Base-by-base conservation (phyloP, 371 early-diverging fungal species). In the Smittium mucronatum region DNA sequence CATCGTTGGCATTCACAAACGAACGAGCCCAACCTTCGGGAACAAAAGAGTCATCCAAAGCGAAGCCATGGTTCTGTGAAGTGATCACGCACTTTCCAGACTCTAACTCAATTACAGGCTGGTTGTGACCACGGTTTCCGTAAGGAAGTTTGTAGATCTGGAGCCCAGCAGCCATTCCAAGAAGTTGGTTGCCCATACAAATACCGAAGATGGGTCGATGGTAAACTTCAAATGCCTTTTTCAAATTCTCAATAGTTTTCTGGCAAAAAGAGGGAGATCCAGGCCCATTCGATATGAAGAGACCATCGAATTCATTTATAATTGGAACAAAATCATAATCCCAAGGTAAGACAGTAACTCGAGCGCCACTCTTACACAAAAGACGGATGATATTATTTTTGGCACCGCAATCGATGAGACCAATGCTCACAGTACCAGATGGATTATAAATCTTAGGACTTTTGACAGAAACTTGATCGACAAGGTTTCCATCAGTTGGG, bases 111-210 rank as follows among this genome's bases (percentile, higher is more conserved):
- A 92, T 77, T 57, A 88, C 90, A 36, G 97, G 95, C 80, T 93
- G 93, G 81, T 96, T 96, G 80, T 96, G 97, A 58, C 94, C 95
- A 71, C 97, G 93, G 85, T 96, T 96, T 67, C 97, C 97, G 67
- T 87, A 96, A 57, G 88, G 90, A 57, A 96, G 79, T 83, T 96
- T 96, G 86, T 92, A 92, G 0, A 86, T 84, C 31, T 85, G 74
- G 67, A 90, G 76, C 33, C 95, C 95, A 34, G 92, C 92, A 2
- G 95, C 94, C 81, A 92, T 81, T 58, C 93, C 95, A 71, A 96
- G 81, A 33, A 96, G 73, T 73, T 89, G 88, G 78, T 94, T 90
- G 70, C 97, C 97, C 94, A 96, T 94, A 82, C 97, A 96, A 76
- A 96, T 96, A 69, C 97, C 97, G 76, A 95, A 95, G 71, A 96